Conservation (phyloP, 164 flowering plant genomes). For the Magnolia sinica region DNA sequence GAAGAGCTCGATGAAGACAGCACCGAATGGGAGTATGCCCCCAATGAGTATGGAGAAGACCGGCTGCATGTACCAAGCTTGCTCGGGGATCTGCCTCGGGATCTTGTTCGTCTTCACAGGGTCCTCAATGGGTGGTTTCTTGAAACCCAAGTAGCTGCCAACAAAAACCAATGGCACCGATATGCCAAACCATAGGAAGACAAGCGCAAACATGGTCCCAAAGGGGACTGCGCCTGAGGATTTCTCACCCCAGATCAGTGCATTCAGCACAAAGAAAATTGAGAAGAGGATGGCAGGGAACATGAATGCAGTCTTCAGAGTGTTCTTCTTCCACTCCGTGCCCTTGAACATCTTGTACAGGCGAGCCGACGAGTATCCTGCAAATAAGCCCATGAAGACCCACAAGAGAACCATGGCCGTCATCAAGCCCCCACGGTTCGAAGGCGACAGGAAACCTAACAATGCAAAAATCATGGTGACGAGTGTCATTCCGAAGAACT, state of each 20-base stretch:
- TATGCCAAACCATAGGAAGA: conserved; percentile 43
- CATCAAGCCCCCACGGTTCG: conserved; percentile 45
- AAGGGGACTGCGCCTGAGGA: conserved; percentile 49
- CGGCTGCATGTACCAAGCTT: conserved; percentile 63
- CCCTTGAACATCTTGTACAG: conserved; percentile 43
- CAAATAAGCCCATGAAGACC: conserved; percentile 51
- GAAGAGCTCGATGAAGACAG: conserved; percentile 62
- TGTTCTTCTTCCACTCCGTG: conserved; percentile 39
- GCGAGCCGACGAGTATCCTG: conserved; percentile 36
- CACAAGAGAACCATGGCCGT: conserved; percentile 46
- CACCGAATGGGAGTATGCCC: conserved; percentile 58
- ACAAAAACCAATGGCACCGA: conserved; percentile 41
- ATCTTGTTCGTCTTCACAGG: conserved; percentile 61
- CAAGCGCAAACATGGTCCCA: conserved; percentile 43
- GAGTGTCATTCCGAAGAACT: conserved; percentile 45
- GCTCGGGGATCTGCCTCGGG: conserved; percentile 57
- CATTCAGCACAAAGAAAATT: conserved; percentile 39
- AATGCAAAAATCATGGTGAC: conserved; percentile 51
- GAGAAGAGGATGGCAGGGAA: conserved; percentile 39
- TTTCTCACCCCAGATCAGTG: conserved; percentile 42
- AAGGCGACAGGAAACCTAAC: conserved; percentile 46
- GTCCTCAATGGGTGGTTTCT: conserved; percentile 38
- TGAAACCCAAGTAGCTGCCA: conserved; percentile 42
- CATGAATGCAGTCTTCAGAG: conserved; percentile 37
- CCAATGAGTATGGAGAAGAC: conserved; percentile 50